phyloP scores from a whole-genome alignment of 2,329 filamentous ascomycete species.

The Lasiodiplodia theobromae region DNA sequence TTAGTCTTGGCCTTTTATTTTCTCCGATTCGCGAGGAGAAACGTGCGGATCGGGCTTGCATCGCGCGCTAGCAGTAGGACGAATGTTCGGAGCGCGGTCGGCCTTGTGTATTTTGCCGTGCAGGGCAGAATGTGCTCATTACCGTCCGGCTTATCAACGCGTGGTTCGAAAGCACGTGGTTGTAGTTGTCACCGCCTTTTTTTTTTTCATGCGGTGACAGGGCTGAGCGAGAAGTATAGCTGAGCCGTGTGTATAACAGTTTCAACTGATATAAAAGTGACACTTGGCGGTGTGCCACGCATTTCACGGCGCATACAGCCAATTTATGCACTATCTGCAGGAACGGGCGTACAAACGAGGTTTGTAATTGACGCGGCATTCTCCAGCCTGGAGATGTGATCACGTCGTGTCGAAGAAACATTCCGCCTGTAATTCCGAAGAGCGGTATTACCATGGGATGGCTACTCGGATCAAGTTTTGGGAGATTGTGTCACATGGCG shows the following conservation, averaged over 20 bases:
- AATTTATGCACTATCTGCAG: neutral
- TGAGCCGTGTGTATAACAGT: conserved; percentile 16
- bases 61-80: too few species aligned
- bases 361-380: neutral
- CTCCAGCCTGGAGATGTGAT: neutral
- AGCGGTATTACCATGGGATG: too few species aligned
- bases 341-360: neutral
- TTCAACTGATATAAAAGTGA: conserved; percentile 9
- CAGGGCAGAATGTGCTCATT: neutral
- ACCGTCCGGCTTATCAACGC: neutral
- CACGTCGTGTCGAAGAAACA: neutral
- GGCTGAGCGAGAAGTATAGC: conserved; percentile 17
- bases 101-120: neutral
- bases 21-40: neutral
- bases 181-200: neutral
- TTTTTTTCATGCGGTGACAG: neutral
- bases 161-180: neutral
- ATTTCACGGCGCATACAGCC: neutral
- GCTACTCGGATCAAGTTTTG: too few species aligned
- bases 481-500: too few species aligned
- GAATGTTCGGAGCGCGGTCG: too few species aligned
- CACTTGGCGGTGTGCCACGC: neutral
- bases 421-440: too few species aligned
- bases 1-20: neutral
- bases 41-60: neutral